These are phyloP conservation scores for Aegilops tauschii DNA, from an alignment of 176 grass and related monocot species.

Conservation along the genomic window DNA sequence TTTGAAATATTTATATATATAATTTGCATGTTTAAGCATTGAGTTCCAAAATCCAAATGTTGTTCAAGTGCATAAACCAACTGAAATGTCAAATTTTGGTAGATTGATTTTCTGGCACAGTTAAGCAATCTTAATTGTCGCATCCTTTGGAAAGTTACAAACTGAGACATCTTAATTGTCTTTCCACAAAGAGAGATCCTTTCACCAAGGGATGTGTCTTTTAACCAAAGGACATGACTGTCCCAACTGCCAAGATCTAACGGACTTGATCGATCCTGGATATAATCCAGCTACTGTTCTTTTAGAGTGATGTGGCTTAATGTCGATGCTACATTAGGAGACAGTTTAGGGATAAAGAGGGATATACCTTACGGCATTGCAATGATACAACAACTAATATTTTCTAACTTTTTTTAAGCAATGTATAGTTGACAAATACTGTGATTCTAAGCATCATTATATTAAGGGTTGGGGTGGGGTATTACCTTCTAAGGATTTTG, in stretches of 20 bases:
- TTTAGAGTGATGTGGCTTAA: neutral
- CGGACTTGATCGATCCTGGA: neutral
- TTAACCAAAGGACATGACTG: neutral
- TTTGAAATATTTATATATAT: neutral
- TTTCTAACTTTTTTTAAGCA: neutral
- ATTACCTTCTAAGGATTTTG: conserved; percentile 96
- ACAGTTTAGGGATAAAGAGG: neutral
- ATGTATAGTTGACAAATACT: neutral
- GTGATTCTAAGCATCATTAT: neutral
- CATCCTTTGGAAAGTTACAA: neutral
- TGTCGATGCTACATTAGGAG: neutral
- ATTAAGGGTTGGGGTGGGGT: neutral
- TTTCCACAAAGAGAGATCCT: neutral
- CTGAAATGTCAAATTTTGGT: neutral
- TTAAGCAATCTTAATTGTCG: neutral
- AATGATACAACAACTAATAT: neutral
- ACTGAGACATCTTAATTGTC: neutral
- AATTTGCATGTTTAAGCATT: neutral
- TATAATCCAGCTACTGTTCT: neutral
- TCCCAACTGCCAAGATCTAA: neutral
- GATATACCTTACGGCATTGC: neutral
- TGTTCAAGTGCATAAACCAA: neutral
- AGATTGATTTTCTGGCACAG: neutral
- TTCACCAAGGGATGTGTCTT: neutral
- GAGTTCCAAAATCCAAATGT: neutral